These are phyloP conservation scores for Lipomyces yamadae DNA, from an alignment of 805 yeast species.

Conservation along the genomic window DNA sequence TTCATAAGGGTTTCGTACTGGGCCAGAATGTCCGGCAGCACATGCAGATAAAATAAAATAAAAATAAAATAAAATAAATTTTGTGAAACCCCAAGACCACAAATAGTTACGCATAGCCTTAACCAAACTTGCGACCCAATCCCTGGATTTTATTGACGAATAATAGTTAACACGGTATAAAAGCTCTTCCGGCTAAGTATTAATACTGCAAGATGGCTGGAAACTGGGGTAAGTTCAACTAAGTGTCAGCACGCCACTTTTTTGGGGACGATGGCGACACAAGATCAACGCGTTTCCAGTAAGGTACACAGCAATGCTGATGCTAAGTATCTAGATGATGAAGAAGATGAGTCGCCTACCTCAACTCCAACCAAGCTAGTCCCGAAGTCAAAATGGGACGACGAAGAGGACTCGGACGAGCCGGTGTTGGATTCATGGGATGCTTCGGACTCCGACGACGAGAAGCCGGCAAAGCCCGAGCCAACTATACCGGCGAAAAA, in stretches of 20 bases:
- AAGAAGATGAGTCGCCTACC: slow-evolving; percentile 89
- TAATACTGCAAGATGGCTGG: not conserved
- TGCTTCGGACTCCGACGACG: slow-evolving; percentile 65
- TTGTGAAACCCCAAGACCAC: too few relatives aligned
- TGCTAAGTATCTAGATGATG: slow-evolving; percentile 21
- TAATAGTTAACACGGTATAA: not conserved
- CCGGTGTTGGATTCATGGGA: slow-evolving; percentile 91
- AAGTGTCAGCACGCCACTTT: not conserved
- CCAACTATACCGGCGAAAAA: slow-evolving; percentile 51
- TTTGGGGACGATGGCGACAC: not conserved
- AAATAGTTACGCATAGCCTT: too few relatives aligned
- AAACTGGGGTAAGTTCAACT: slow-evolving; percentile 11
- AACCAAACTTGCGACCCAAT: not conserved
- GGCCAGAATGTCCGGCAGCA: too few relatives aligned
- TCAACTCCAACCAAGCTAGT: slow-evolving; percentile 61
- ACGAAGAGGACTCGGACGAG: slow-evolving; percentile 73
- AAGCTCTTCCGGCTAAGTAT: not conserved
- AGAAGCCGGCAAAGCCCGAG: slow-evolving; percentile 44
- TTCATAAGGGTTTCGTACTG: too few relatives aligned
- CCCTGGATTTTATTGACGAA: not conserved
- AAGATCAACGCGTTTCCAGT: not conserved
- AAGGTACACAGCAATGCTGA: not conserved
- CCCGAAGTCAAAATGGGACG: slow-evolving; percentile 79
- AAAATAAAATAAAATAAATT: too few relatives aligned
- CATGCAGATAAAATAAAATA: too few relatives aligned